Conservation (phyloP, 352 stramenopile species). For the Pythium brassicae region DNA sequence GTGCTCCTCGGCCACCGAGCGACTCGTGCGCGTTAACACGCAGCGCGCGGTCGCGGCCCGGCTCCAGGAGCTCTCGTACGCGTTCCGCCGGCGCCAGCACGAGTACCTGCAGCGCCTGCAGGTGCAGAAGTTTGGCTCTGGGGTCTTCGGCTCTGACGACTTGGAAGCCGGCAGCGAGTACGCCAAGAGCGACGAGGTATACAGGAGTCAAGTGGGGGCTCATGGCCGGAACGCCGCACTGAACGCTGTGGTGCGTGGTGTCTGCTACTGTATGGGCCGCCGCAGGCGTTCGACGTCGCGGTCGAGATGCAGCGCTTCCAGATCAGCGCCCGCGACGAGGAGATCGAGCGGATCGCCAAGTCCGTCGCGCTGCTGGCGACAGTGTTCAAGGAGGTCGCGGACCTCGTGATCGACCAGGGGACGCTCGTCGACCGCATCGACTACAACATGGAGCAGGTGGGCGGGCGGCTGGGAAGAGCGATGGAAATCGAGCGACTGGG, state of each 20-base stretch:
- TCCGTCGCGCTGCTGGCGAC: conserved; percentile 59
- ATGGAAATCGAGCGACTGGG: no score
- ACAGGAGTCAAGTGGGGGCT: no score
- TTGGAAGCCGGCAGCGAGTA: background rate
- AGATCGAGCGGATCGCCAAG: conserved; percentile 77
- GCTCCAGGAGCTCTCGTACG: conserved; percentile 55
- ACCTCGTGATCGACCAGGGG: conserved; percentile 82
- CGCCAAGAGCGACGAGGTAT: background rate
- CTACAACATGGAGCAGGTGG: conserved; percentile 86
- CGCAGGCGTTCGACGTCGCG: conserved; percentile 24
- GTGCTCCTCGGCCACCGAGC: conserved; percentile 42
- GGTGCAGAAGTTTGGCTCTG: conserved; percentile 68
- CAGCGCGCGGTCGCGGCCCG: conserved; percentile 59
- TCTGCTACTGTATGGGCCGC: conserved; percentile 2
- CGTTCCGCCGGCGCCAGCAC: conserved; percentile 61
- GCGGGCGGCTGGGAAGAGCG: background rate
- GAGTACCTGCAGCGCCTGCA: conserved; percentile 72
- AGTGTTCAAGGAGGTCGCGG: conserved; percentile 77
- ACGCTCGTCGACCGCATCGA: conserved; percentile 83
- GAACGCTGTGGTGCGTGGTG: background rate
- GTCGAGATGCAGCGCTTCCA: conserved; percentile 36
- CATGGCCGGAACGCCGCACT: no score
- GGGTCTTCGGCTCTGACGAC: conserved; percentile 50
- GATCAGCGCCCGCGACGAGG: conserved; percentile 54
- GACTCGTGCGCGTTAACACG: conserved; percentile 59